phyloP scores from a whole-genome alignment of 140 eudicot genomes.

The Eryngium alpinum region DNA sequence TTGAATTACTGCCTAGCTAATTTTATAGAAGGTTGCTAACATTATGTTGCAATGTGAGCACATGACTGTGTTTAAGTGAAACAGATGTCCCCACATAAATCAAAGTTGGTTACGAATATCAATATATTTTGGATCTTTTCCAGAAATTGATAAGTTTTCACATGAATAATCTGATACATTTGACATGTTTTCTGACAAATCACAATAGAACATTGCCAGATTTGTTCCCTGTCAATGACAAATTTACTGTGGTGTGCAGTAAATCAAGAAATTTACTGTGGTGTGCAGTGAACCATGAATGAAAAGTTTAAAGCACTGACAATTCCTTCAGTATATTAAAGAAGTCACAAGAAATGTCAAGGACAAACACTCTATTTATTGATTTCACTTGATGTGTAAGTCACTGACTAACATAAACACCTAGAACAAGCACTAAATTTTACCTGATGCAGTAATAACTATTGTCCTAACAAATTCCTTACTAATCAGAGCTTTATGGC shows the following conservation, averaged over 20 bases:
- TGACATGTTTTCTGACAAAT: background rate
- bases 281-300: background rate
- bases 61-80: background rate
- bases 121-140: background rate
- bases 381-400: background rate
- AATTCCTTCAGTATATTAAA: background rate
- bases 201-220: slow-evolving; percentile 8
- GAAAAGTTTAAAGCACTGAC: background rate
- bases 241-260: background rate
- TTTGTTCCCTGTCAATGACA: background rate
- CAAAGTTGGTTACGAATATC: background rate
- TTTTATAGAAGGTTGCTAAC: too few species aligned
- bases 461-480: background rate
- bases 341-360: slow-evolving; percentile 6
- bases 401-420: background rate
- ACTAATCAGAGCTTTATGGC: background rate
- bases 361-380: background rate
- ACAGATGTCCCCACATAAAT: slow-evolving; percentile 2
- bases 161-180: background rate
- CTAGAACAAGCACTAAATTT: background rate
- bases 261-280: background rate
- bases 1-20: too few species aligned
- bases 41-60: background rate
- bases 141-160: background rate
- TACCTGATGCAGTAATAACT: background rate